Evolutionary conservation across 164 flowering plant species (phyloP).

Genomic region (Dillenia suffruticosa): DNA sequence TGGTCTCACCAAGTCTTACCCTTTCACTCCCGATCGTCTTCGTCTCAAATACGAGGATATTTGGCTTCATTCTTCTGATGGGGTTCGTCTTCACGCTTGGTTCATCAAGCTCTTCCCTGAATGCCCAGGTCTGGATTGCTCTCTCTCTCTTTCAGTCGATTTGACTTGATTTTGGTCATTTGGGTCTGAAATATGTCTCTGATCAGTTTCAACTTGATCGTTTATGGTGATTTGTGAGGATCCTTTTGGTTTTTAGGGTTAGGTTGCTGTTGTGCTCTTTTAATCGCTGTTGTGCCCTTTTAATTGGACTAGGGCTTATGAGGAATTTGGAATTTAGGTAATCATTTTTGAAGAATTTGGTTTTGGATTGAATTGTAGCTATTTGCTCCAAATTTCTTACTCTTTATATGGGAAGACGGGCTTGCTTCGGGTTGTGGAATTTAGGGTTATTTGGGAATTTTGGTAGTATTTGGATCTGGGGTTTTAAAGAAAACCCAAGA

Average conservation of each 20-base stretch:
- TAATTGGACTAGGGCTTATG: no score
- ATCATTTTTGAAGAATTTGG: no score
- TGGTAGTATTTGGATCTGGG: no score
- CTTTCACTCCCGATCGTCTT: slow-evolving; percentile 80
- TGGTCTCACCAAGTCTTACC: slow-evolving; percentile 81
- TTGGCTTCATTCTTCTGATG: slow-evolving; percentile 89
- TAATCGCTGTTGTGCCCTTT: no score
- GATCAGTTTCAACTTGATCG: background rate
- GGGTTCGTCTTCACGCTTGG: slow-evolving; percentile 95
- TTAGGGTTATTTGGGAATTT: no score
- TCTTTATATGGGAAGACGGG: no score
- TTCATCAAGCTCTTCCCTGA: slow-evolving; percentile 94
- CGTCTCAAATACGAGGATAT: slow-evolving; percentile 85
- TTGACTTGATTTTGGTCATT: background rate
- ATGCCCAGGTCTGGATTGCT: slow-evolving; percentile 50
- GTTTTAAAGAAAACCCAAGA: no score
- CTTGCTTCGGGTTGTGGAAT: no score
- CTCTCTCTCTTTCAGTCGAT: background rate
- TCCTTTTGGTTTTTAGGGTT: slow-evolving; percentile 1
- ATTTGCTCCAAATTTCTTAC: no score
- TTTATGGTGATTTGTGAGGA: background rate
- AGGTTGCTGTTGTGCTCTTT: background rate
- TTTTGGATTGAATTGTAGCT: no score
- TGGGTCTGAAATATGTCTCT: no score
- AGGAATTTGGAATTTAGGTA: no score